Percentiles rank a stretch among this genome's conserved stretches.
These are phyloP conservation scores for Barnettozyma hawaiiensis DNA, from an alignment of 1,139 yeast genomes.

Conservation along the genomic window DNA sequence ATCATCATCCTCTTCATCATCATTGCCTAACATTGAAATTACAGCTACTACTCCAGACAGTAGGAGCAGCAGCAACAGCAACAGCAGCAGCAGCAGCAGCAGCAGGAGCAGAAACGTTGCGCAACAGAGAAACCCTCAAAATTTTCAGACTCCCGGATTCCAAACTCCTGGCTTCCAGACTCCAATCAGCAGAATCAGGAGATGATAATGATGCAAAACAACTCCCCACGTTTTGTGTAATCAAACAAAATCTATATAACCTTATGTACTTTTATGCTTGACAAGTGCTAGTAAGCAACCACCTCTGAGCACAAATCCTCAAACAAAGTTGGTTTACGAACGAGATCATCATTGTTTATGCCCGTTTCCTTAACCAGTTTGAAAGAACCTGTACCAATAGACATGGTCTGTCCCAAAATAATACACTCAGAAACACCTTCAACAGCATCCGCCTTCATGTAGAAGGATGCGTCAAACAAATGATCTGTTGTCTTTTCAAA, in stretches of 20 bases:
- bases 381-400: constrained; percentile 96
- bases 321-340: constrained; percentile 52
- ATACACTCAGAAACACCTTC: constrained; percentile 99
- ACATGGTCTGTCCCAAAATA: constrained; percentile 95
- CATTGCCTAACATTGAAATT: constrained; percentile 12
- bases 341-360: constrained; percentile 39
- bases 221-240: no score
- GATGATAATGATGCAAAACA: constrained; percentile 26
- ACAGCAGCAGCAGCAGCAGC: constrained; percentile 14
- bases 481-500: constrained; percentile 99
- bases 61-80: constrained; percentile 13
- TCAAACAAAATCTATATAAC: constrained; percentile 2
- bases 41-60: constrained; percentile 24
- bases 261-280: constrained; percentile 3
- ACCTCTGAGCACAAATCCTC: constrained; percentile 42
- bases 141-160: constrained; percentile 18
- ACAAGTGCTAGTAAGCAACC: constrained; percentile 5
- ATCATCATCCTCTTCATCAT: constrained; percentile 6
- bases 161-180: constrained; percentile 24
- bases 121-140: constrained; percentile 14
- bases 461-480: constrained; percentile 95
- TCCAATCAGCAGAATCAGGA: constrained; percentile 24
- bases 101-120: no score
- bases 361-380: constrained; percentile 64
- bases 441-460: constrained; percentile 90